Conservation (phyloP, 164 flowering plant species). For the Umbilicus rupestris region DNA sequence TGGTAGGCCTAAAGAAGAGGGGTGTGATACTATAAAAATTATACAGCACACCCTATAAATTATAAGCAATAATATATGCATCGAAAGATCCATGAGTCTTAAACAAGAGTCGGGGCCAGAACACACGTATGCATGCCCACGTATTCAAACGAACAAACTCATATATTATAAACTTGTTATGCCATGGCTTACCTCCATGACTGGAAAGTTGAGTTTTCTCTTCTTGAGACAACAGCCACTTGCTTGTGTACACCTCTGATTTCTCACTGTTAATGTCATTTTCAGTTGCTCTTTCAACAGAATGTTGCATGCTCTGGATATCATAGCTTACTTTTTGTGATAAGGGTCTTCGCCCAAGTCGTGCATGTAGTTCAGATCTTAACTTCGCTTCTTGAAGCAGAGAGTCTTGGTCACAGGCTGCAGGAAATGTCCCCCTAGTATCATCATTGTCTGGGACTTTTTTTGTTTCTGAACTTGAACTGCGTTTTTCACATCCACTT, state of each 20-base stretch:
- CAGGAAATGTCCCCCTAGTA: conserved; percentile 8
- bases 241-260: conserved; percentile 15
- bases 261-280: conserved; percentile 24
- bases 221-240: conserved; percentile 11
- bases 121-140: too few relatives aligned
- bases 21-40: too few relatives aligned
- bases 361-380: conserved; percentile 66
- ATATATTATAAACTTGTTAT: too few relatives aligned
- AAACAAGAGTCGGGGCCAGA: too few relatives aligned
- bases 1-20: too few relatives aligned
- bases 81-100: too few relatives aligned
- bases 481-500: conserved; percentile 15
- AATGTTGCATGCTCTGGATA: conserved; percentile 14
- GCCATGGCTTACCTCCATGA: conserved; percentile 36
- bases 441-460: conserved; percentile 14
- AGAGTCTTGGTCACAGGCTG: conserved; percentile 29
- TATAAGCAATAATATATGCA: too few relatives aligned
- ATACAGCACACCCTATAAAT: too few relatives aligned
- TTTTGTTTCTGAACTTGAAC: conserved; percentile 16
- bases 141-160: neutral
- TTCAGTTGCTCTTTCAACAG: conserved; percentile 20
- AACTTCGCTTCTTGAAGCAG: conserved; percentile 65
- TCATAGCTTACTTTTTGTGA: conserved; percentile 17
- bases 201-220: conserved; percentile 22
- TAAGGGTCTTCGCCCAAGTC: conserved; percentile 29